Conservation (phyloP, 1,139 yeast genomes). For the Protomyces lactucae-debilis region DNA sequence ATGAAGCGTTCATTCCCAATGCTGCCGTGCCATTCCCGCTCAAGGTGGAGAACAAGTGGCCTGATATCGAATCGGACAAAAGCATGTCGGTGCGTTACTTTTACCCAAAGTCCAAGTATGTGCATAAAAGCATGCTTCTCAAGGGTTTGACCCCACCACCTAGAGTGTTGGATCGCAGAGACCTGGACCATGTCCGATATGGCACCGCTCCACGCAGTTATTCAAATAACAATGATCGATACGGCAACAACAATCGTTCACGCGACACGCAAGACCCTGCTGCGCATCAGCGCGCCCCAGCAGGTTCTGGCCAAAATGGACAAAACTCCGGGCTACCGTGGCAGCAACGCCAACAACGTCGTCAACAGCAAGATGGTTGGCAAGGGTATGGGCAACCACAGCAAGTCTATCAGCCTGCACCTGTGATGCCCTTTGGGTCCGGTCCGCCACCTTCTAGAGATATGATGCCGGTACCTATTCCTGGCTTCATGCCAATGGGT, state of each 20-base stretch:
- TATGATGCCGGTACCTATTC: constrained; percentile 13
- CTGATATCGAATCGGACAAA: constrained; percentile 52
- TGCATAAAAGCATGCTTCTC: constrained; percentile 69
- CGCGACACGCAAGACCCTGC: constrained; percentile 19
- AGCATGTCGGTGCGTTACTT: constrained; percentile 56
- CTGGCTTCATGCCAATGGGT: constrained; percentile 1
- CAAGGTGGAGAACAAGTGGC: constrained; percentile 42
- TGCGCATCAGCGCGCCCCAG: constrained; percentile 7
- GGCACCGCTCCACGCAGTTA: constrained; percentile 12
- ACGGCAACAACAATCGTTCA: constrained; percentile 22
- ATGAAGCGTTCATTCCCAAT: constrained; percentile 48
- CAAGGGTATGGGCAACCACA: constrained; percentile 10
- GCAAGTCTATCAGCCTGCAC: constrained; percentile 10
- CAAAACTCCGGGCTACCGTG: constrained; percentile 2
- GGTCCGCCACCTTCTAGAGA: constrained; percentile 18
- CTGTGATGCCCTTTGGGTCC: constrained; percentile 3
- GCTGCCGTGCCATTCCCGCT: constrained; percentile 57
- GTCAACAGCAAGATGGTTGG: background rate
- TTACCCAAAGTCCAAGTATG: constrained; percentile 45
- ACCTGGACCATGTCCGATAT: constrained; percentile 20
- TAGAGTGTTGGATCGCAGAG: constrained; percentile 14
- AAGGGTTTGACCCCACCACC: constrained; percentile 49
- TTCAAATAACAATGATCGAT: constrained; percentile 11
- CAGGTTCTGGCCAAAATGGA: background rate
- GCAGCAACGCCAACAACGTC: constrained; percentile 9